Conservation (phyloP, 495 filamentous ascomycete species). For the Xylaria venustula region DNA sequence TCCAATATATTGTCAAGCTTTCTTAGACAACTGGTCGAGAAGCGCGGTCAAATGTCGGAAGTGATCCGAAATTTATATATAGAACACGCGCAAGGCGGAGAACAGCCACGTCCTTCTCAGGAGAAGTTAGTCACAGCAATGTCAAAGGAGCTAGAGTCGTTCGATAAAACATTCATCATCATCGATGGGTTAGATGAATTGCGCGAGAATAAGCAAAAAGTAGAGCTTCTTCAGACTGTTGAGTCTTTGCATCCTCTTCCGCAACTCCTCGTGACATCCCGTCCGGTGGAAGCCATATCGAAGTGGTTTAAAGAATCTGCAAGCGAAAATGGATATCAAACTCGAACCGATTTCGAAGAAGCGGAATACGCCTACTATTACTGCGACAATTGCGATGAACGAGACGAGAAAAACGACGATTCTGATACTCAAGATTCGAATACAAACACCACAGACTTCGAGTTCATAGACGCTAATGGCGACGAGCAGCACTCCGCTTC, state of each 20-base stretch:
- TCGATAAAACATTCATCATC: neutral
- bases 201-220: neutral
- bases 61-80: neutral
- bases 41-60: neutral
- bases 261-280: neutral
- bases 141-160: neutral
- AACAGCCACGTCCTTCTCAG: neutral
- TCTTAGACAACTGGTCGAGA: neutral
- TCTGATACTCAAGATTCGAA: neutral
- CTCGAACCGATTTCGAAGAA: neutral
- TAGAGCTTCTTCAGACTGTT: neutral
- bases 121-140: neutral
- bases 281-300: neutral
- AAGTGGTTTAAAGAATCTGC: neutral
- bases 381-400: neutral
- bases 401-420: neutral
- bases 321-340: neutral
- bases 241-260: neutral
- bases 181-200: neutral
- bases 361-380: neutral
- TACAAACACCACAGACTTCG: too few relatives aligned
- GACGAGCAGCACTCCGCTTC: neutral
- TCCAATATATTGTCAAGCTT: neutral
- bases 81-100: neutral
- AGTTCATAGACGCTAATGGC: too few relatives aligned